Percentiles rank a stretch among this genome's conserved stretches.
phyloP scores from a whole-genome alignment of 2,329 filamentous ascomycete species.

The Nemania sp. region DNA sequence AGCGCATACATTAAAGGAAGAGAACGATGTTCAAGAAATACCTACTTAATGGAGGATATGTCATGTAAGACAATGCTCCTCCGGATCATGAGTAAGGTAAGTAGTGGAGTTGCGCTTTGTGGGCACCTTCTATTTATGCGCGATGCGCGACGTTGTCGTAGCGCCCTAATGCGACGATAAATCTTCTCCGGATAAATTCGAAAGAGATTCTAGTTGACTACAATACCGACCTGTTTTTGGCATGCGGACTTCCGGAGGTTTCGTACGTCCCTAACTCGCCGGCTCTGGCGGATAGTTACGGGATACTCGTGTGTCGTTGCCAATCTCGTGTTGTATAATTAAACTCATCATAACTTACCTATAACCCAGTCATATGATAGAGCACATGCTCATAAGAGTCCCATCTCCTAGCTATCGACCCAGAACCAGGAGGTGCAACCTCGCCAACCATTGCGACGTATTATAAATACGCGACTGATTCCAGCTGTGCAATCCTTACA shows the following conservation, averaged over 20 bases:
- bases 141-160: no score
- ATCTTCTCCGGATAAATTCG: no score
- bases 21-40: constrained; percentile 33
- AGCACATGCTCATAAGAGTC: not conserved
- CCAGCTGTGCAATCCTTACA: not conserved
- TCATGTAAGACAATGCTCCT: not conserved
- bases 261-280: not conserved
- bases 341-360: not conserved
- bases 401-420: not conserved
- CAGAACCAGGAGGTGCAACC: not conserved
- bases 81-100: not conserved
- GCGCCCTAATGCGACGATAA: no score
- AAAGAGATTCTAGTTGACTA: not conserved
- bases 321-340: not conserved
- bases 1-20: constrained; percentile 31
- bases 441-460: not conserved
- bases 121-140: no score
- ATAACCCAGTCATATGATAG: no score
- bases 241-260: not conserved
- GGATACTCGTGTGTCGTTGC: not conserved
- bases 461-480: not conserved
- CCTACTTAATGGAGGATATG: not conserved
- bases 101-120: not conserved
- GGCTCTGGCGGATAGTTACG: not conserved
- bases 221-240: not conserved